phyloP scores from a whole-genome alignment of 192 early-diverging fungal genomes.

The Irineochytrium annulatum region DNA sequence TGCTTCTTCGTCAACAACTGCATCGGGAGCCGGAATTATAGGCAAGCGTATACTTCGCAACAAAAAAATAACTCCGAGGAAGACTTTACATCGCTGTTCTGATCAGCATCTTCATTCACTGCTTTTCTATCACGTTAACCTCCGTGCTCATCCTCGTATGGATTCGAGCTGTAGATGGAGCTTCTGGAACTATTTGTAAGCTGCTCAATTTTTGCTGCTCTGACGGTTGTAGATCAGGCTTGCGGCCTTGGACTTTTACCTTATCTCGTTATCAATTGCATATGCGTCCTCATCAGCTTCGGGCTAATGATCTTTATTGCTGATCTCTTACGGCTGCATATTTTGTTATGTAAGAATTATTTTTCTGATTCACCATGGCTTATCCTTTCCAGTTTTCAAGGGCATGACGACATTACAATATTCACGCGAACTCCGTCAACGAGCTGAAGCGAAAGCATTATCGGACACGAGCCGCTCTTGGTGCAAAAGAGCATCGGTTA shows the following conservation, averaged over 20 bases:
- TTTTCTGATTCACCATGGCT: neutral
- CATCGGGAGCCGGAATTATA: slow-evolving; percentile 44
- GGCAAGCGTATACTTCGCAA: slow-evolving; percentile 13
- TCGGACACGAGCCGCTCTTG: no score
- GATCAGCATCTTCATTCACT: slow-evolving; percentile 4
- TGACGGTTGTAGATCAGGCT: neutral
- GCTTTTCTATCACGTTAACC: neutral
- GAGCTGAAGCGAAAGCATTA: no score
- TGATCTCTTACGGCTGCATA: slow-evolving; percentile 35
- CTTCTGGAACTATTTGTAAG: neutral
- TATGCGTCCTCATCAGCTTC: slow-evolving; percentile 10
- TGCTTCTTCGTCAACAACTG: slow-evolving; percentile 52
- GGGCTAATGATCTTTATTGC: slow-evolving; percentile 18
- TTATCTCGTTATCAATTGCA: slow-evolving; percentile 4
- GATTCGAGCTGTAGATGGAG: no score
- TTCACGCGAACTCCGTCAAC: slow-evolving; percentile 18
- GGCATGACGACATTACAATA: slow-evolving; percentile 45
- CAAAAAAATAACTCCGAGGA: neutral
- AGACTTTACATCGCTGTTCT: slow-evolving; percentile 1
- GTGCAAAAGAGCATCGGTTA: no score
- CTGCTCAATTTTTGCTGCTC: neutral
- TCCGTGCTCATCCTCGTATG: no score
- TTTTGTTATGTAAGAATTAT: slow-evolving; percentile 25
- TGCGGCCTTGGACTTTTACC: neutral
- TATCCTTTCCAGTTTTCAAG: slow-evolving; percentile 20